Base-by-base conservation (phyloP, 306 rosid genomes). In the Castanea crenata region DNA sequence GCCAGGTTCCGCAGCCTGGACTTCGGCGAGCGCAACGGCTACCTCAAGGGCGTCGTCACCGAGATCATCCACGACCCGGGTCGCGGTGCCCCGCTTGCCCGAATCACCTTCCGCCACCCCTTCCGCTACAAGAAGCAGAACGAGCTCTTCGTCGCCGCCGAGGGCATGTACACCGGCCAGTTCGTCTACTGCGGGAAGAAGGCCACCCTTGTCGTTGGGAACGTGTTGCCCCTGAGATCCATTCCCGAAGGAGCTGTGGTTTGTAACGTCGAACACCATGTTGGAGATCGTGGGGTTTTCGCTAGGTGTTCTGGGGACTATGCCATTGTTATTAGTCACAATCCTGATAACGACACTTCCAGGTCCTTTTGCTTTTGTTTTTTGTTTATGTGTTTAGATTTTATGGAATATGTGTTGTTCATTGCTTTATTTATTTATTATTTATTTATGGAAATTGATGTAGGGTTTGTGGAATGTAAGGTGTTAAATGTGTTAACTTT, bases 211-310 rank as follows among this genome's bases (percentile, higher is more conserved):
- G 83, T 85, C 0, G 89, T 85, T 0, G 89, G 89, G 1, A 85
- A 85, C 15, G 86, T 85, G 10, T 9, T 85, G 19, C 88, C 86
- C 19, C 9, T 85, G 52, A 67, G 89, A 19, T 82, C 89, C 13
- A 85, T 85, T 46, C 89, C 86, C 0, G 89, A 85, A 79, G 86
- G 89, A 25, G 89, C 86, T 3, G 89, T 82, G 5, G 83, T 85
- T 0, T 85, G 89, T 15, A 85, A 85, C 20, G 89, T 85, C 2
- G 89, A 85, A 32, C 89, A 85, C 59, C 89, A 85, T 7, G 89
- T 85, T n/a, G 86, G 89, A 4, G 86, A 85, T 51, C 89, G 86
- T 1, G 89, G 89, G 0, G 89, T 79, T 0, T 85, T 85, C 14
- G 89, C 89, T 21, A 73, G 89, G 72, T 38, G 44, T 8, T 85